Base-by-base conservation (phyloP, 106 monocot genomes). In the Platanthera guangdongensis region DNA sequence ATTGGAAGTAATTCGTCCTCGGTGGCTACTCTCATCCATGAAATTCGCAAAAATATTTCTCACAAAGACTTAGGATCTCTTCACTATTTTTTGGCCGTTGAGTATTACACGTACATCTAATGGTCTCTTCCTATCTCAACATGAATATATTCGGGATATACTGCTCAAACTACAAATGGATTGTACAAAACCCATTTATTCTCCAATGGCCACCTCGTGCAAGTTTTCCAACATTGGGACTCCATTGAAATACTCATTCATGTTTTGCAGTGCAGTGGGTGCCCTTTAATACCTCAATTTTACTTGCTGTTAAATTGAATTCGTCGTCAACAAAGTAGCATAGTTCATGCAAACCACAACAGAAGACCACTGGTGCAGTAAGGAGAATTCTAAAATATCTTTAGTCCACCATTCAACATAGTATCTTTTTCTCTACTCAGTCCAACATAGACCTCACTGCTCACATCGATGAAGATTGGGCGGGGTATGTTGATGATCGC, bases 311-410 rank as follows among this genome's bases (percentile, higher is more conserved):
- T 21, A 55, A 5, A 16, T 75, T 11, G 11, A 0, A 0, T 75
- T 55, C 32, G 1, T 32, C 9, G 28, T 75, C 10, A 75, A 75
- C 11, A 4, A 28, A 13, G 6, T 75, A 0, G 0, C 9, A 6
- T 30, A 75, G 39, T 75, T 75, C 11, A 75, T 75, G 75, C 75
- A 75, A 30, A 47, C 28, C 11, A 52, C 75, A 1, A 25, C 75
- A 21, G 2, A 47, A 1, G 4, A 1, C 6, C 52, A 75, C 39
- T 75, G 75, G 75, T 75, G 9, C 30, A 4, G 53, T 55, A 0
- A 55, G 57, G n/a, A 6, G 14, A 4, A 12, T 73, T 39, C n/a
- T 73, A 11, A 13, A 51, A 4, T 73, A 73, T 73, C n/a, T 73
- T 3, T 5, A 50, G 3, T 47, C 50, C n/a, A n/a, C n/a, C n/a